Percentiles rank a stretch among this genome's conserved stretches.
phyloP scores from a whole-genome alignment of 2,329 filamentous ascomycete species.

The Polytolypa hystricis region DNA sequence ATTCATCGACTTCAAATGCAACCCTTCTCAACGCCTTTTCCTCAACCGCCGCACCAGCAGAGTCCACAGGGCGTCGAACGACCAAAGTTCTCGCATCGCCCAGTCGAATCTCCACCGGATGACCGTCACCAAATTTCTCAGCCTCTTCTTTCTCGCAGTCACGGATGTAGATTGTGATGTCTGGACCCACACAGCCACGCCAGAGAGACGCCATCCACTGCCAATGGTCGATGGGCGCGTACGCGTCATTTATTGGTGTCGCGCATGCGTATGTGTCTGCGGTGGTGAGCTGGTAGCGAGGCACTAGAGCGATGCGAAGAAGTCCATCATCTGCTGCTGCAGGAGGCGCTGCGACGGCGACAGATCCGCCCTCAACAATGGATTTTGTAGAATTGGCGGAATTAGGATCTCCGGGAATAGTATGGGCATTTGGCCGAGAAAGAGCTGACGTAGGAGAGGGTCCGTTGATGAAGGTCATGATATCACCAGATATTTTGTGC shows the following conservation, averaged over 20 bases:
- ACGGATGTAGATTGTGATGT: slow-evolving; percentile 42
- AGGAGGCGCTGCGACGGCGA: no score
- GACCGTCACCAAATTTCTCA: slow-evolving; percentile 27
- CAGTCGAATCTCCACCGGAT: slow-evolving; percentile 45
- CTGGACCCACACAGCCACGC: slow-evolving; percentile 73
- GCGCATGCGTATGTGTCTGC: slow-evolving; percentile 64
- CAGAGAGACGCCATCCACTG: slow-evolving; percentile 94
- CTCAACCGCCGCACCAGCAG: slow-evolving; percentile 39
- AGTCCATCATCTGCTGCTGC: no score
- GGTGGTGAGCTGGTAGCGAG: slow-evolving; percentile 67
- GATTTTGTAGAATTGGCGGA: slow-evolving; percentile 22
- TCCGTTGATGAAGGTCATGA: slow-evolving; percentile 47
- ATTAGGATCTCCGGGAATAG: slow-evolving; percentile 10
- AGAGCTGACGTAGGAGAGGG: slow-evolving; percentile 7
- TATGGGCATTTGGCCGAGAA: slow-evolving; percentile 6
- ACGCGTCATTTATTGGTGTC: slow-evolving; percentile 65
- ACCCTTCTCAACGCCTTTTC: slow-evolving; percentile 63
- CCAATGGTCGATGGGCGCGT: slow-evolving; percentile 83
- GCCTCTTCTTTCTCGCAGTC: slow-evolving; percentile 32
- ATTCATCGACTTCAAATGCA: slow-evolving; percentile 81
- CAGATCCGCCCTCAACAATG: no score
- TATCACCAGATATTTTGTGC: slow-evolving; percentile 64
- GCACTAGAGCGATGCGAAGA: slow-evolving; percentile 64
- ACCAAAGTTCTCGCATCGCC: slow-evolving; percentile 41
- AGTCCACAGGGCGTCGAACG: slow-evolving; percentile 35